Percentiles rank a stretch among this genome's conserved stretches.
Evolutionary conservation across 306 rosid genomes (phyloP).

Genomic region (Ormosia semicastrata): DNA sequence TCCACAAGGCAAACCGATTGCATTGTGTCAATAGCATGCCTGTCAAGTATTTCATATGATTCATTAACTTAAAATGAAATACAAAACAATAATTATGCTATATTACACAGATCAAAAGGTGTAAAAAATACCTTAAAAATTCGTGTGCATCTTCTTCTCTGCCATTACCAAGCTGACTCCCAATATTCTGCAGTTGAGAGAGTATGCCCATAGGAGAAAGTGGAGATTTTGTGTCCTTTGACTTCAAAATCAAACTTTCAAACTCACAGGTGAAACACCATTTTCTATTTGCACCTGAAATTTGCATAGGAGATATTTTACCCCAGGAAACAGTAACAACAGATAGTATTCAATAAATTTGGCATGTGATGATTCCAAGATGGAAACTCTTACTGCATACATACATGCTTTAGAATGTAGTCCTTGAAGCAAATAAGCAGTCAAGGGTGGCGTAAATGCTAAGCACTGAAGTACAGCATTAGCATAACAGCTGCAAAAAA

Average conservation of each 20-base stretch:
- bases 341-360: not conserved
- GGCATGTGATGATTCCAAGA: slow-evolving; percentile 4
- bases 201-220: slow-evolving; percentile 73
- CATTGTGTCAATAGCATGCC: slow-evolving; percentile 87
- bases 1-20: slow-evolving; percentile 82
- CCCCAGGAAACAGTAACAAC: slow-evolving; percentile 12
- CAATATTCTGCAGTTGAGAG: slow-evolving; percentile 70
- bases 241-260: slow-evolving; percentile 72
- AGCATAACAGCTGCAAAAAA: slow-evolving; percentile 83
- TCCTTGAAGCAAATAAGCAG: slow-evolving; percentile 89
- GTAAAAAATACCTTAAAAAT: slow-evolving; percentile 67
- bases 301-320: slow-evolving; percentile 24
- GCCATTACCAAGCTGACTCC: slow-evolving; percentile 88
- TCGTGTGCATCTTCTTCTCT: slow-evolving; percentile 99
- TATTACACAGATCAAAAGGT: not conserved
- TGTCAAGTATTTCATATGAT: slow-evolving; percentile 32
- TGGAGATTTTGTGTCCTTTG: slow-evolving; percentile 64
- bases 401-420: slow-evolving; percentile 82
- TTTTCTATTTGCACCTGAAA: slow-evolving; percentile 68
- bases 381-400: slow-evolving; percentile 29
- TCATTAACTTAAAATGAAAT: slow-evolving; percentile 20
- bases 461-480: slow-evolving; percentile 96
- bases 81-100: not conserved
- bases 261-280: slow-evolving; percentile 92
- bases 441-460: slow-evolving; percentile 89